These are phyloP conservation scores for Pichia nanzhaoensis DNA, from an alignment of 805 yeast genomes.

Conservation along the genomic window DNA sequence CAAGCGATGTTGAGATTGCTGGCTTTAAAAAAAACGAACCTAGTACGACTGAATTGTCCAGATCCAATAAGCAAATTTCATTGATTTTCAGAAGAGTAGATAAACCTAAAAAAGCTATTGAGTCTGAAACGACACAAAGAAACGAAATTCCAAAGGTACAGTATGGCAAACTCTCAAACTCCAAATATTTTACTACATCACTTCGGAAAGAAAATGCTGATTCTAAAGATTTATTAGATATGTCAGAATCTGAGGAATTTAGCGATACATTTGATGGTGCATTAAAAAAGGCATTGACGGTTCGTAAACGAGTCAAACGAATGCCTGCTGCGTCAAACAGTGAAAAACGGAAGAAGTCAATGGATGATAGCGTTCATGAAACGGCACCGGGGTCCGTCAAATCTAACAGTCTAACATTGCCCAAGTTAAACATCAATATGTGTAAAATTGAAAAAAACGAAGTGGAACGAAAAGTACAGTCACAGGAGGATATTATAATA, in stretches of 20 bases:
- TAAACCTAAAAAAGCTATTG: background rate
- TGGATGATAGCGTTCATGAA: background rate
- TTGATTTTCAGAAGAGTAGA: conserved; percentile 4
- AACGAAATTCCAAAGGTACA: background rate
- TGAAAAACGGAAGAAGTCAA: background rate
- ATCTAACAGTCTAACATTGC: background rate
- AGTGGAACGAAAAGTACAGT: background rate
- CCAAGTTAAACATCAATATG: background rate
- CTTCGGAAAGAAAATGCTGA: background rate
- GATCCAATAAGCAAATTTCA: background rate
- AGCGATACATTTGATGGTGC: conserved; percentile 8
- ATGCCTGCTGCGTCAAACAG: background rate
- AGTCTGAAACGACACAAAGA: background rate
- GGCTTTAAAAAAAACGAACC: background rate
- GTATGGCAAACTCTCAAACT: background rate
- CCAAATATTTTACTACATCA: conserved; percentile 1
- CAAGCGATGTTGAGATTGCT: background rate
- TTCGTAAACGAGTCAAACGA: background rate
- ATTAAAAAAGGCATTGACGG: background rate
- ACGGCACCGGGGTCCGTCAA: background rate
- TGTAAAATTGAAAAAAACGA: background rate
- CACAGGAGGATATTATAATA: conserved; percentile 6
- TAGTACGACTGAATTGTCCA: background rate
- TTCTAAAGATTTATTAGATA: background rate
- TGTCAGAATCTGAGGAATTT: conserved; percentile 3